Evolutionary conservation across 1,139 yeast species (phyloP), one percentile per base, ranked within the genome.

Genomic region (Chernovozyma aurita): DNA sequence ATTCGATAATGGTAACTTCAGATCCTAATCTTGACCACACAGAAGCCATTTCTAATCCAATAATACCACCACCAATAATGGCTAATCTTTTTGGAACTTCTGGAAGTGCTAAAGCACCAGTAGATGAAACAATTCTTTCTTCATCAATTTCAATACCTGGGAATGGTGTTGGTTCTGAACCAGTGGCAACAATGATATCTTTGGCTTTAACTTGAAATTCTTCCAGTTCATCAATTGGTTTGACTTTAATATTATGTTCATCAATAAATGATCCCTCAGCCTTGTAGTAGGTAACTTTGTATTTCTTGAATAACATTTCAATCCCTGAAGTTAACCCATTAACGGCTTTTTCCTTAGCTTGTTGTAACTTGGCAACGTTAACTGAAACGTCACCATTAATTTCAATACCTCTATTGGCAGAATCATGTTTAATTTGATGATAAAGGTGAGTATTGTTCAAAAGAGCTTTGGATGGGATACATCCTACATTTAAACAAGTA

Each of bases 21-120:
- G 96, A 72, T 34, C 99, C 99, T 53, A 94, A 73, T 68, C 98
- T 81, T 41, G 94, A 71, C 84, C 95, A 94, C 34, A 94, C 98
- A 26, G 97, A 88, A 46, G 96, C 98, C 97, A 94, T 92, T 73
- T 94, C 99, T 52, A 94, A 78, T 58, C 99, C 99, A 61, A 94
- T 94, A 68, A 94, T 92, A 75, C 99, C 98, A 68, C 97, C 99
- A 63, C 99, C 99, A 55, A 94, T 92, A 65, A 94, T 80, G 50
- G 95, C 83, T 57, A 94, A 57, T 61, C 78, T 81, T 76, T 94
- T 87, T 63, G 99, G 97, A 45, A 88, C 76, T 66, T 90, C 96
- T 63, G 78, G 76, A 53, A 94, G 75, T 31, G 83, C 67, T 41
- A 94, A 71, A 41, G 88, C 86, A 55, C 99, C 99, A 35, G 99